These are phyloP conservation scores for Monosporascus sp. DNA, from an alignment of 2,329 filamentous ascomycete genomes.

Conservation along the genomic window DNA sequence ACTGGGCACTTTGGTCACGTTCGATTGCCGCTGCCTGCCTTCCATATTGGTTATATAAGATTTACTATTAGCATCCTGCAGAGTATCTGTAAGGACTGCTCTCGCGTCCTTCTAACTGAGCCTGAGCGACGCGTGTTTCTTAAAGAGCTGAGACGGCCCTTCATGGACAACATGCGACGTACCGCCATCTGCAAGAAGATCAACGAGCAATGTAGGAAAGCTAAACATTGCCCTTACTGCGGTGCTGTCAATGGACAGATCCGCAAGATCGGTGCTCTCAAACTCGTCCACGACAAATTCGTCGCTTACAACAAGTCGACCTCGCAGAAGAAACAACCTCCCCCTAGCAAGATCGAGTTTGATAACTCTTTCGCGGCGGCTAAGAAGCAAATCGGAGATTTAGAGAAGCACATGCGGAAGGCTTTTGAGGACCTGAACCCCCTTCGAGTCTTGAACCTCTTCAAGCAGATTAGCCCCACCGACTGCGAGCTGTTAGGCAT, in stretches of 20 bases:
- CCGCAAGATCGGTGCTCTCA: conserved; percentile 86
- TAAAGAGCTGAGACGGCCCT: conserved; percentile 73
- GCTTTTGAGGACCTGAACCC: conserved; percentile 94
- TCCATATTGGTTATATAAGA: conserved; percentile 94
- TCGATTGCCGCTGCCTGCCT: conserved; percentile 81
- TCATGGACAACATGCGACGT: conserved; percentile 80
- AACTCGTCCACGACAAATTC: conserved; percentile 92
- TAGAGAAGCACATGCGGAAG: conserved; percentile 88
- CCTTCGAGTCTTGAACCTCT: conserved; percentile 80
- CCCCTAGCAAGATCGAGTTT: conserved; percentile 76
- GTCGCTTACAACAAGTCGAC: conserved; percentile 83
- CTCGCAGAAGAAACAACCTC: conserved; percentile 76
- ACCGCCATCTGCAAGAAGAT: conserved; percentile 83
- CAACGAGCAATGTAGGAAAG: conserved; percentile 84
- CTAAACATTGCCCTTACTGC: conserved; percentile 77
- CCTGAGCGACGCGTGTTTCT: conserved; percentile 71
- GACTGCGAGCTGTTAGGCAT: conserved; percentile 92
- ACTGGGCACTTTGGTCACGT: conserved; percentile 96
- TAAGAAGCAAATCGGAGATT: conserved; percentile 69
- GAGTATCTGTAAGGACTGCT: conserved; percentile 95
- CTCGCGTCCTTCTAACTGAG: conserved; percentile 76
- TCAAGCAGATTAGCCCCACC: conserved; percentile 76
- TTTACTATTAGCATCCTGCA: conserved; percentile 89
- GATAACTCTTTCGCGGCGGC: conserved; percentile 81
- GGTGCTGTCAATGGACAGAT: conserved; percentile 82